Conservation (phyloP, 257 asterid species). For the Verbena officinalis region DNA sequence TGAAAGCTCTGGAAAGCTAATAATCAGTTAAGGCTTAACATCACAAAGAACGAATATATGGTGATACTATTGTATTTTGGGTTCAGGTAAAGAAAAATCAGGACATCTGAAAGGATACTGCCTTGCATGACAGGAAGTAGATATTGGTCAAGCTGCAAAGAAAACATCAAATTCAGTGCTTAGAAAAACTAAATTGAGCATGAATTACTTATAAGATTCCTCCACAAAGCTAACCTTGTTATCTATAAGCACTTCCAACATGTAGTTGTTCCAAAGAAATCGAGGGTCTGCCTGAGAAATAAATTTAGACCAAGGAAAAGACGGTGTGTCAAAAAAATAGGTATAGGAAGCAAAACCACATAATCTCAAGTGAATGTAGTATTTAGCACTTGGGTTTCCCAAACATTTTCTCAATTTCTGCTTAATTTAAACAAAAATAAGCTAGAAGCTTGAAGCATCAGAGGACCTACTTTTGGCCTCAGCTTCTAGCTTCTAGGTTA, state of each 20-base stretch:
- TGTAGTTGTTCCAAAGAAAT: conserved; percentile 95
- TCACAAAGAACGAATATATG: conserved; percentile 20
- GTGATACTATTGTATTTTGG: conserved; percentile 25
- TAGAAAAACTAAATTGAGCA: conserved; percentile 19
- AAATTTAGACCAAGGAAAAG: conserved; percentile 22
- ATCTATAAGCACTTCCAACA: conserved; percentile 93
- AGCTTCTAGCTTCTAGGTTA: too few relatives aligned
- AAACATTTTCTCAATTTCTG: too few relatives aligned
- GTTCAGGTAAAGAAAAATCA: conserved; percentile 25
- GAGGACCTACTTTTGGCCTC: too few relatives aligned
- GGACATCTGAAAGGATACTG: conserved; percentile 74
- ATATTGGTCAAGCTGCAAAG: conserved; percentile 90
- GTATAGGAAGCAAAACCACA: conserved; percentile 19
- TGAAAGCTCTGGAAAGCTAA: conserved; percentile 91
- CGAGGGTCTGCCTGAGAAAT: conserved; percentile 93
- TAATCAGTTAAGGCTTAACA: conserved; percentile 62
- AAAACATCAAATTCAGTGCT: conserved; percentile 35
- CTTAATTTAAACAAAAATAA: too few relatives aligned
- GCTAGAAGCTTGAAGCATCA: too few relatives aligned
- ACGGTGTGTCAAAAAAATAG: conserved; percentile 6
- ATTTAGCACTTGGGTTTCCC: too few relatives aligned
- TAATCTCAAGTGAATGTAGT: conserved; percentile 21
- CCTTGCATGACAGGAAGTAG: conserved; percentile 98
- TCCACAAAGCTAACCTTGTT: conserved; percentile 65
- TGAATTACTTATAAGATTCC: conserved; percentile 15